Evolutionary conservation across 2,329 filamentous ascomycete genomes (phyloP).

Genomic region (Neofusicoccum sp.): DNA sequence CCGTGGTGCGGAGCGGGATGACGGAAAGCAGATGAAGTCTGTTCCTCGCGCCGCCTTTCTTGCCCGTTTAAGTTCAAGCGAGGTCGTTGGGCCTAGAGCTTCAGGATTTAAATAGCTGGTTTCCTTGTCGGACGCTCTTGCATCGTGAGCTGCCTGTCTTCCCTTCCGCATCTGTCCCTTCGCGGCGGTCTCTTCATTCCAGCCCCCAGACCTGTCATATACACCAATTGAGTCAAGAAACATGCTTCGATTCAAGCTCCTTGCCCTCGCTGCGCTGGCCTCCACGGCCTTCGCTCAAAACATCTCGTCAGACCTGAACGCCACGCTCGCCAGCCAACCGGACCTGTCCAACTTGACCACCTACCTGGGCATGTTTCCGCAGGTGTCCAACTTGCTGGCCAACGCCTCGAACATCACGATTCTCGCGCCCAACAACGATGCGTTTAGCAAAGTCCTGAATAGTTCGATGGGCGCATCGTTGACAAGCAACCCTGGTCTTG

Average conservation of each 20-base stretch:
- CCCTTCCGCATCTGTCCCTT: too few species aligned
- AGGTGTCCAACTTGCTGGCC: conserved; percentile 42
- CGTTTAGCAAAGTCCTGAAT: conserved; percentile 46
- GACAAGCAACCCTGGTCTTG: conserved; percentile 46
- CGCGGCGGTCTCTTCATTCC: too few species aligned
- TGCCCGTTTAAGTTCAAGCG: neutral
- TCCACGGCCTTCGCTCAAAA: conserved; percentile 36
- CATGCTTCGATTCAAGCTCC: conserved; percentile 43
- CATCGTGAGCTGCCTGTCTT: neutral
- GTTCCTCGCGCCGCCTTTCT: neutral
- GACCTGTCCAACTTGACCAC: conserved; percentile 37
- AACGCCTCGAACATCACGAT: conserved; percentile 57
- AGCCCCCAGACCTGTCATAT: too few species aligned
- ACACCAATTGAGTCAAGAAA: conserved; percentile 17
- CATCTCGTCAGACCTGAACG: conserved; percentile 33
- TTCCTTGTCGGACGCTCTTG: neutral
- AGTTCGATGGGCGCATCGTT: conserved; percentile 31
- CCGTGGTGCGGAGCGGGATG: neutral
- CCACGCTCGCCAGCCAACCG: conserved; percentile 34
- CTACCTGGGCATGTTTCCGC: conserved; percentile 41
- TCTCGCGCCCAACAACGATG: conserved; percentile 60
- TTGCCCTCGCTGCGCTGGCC: conserved; percentile 40
- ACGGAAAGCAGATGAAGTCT: neutral
- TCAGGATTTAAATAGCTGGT: neutral
- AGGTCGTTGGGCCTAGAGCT: neutral